phyloP scores from a whole-genome alignment of 2,329 filamentous ascomycete species.

The Neocatenulostroma microsporum region DNA sequence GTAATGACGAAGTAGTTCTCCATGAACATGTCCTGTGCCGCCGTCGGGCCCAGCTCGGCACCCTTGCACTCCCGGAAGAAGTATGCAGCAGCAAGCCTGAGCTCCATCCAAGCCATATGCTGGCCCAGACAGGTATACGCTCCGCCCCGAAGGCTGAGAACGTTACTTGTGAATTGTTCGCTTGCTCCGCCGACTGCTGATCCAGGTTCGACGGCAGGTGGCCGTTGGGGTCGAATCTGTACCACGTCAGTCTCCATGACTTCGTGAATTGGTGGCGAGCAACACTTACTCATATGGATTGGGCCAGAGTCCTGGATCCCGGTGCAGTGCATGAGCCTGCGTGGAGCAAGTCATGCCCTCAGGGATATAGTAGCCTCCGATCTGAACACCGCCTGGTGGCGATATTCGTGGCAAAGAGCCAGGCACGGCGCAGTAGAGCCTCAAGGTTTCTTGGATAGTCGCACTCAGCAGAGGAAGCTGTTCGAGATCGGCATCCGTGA shows the following conservation, averaged over 20 bases:
- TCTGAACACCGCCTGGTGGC: slow-evolving; percentile 15
- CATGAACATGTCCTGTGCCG: slow-evolving; percentile 37
- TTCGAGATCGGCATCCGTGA: slow-evolving; percentile 10
- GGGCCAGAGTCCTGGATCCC: slow-evolving; percentile 9
- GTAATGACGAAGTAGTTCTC: slow-evolving; percentile 39
- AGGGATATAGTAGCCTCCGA: slow-evolving; percentile 17
- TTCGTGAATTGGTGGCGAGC: too few species aligned
- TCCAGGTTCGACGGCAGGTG: neutral
- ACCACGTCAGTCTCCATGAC: slow-evolving; percentile 5
- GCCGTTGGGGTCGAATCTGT: neutral
- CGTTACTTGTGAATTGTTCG: slow-evolving; percentile 38
- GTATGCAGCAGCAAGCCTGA: slow-evolving; percentile 44
- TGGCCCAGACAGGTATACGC: slow-evolving; percentile 62
- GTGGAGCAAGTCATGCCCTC: slow-evolving; percentile 5
- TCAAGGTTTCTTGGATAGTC: slow-evolving; percentile 30
- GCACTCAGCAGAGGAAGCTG: slow-evolving; percentile 32
- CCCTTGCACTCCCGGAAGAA: slow-evolving; percentile 45
- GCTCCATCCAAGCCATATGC: slow-evolving; percentile 56
- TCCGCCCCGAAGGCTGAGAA: slow-evolving; percentile 62
- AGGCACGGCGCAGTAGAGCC: slow-evolving; percentile 31
- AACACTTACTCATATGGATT: too few species aligned
- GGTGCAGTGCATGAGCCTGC: slow-evolving; percentile 17
- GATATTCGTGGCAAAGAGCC: slow-evolving; percentile 19
- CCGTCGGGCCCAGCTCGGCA: slow-evolving; percentile 22
- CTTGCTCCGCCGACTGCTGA: neutral